These are phyloP conservation scores for Dalbergia cultrata DNA, from an alignment of 306 rosid species.

Conservation along the genomic window DNA sequence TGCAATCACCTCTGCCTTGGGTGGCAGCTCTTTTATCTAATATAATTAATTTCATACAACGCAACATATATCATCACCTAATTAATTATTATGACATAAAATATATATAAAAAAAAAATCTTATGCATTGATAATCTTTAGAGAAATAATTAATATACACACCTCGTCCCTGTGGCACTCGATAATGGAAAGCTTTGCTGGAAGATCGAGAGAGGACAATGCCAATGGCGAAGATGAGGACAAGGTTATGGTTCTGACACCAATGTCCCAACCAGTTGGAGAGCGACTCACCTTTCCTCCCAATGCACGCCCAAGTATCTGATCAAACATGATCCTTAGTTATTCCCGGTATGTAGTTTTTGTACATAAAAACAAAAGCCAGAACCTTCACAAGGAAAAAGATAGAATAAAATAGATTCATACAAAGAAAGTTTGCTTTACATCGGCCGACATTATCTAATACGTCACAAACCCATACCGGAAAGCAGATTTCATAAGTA, in stretches of 20 bases:
- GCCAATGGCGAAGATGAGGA: constrained; percentile 59
- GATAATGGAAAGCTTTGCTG: constrained; percentile 68
- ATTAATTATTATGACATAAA: neutral
- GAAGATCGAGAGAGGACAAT: constrained; percentile 66
- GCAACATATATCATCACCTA: neutral
- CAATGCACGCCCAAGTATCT: constrained; percentile 83
- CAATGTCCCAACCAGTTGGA: constrained; percentile 87
- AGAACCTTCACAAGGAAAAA: neutral
- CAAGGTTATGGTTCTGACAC: constrained; percentile 68
- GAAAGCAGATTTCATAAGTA: neutral
- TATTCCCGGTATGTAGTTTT: neutral
- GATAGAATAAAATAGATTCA: neutral
- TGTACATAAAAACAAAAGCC: neutral
- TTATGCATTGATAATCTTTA: neutral
- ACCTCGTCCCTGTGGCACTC: constrained; percentile 95
- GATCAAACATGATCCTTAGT: constrained; percentile 9
- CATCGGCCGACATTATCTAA: neutral
- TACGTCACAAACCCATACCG: constrained; percentile 4
- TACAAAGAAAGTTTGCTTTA: neutral
- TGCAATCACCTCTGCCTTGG: constrained; percentile 82
- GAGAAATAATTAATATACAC: neutral
- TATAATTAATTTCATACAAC: neutral
- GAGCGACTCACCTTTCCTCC: constrained; percentile 90
- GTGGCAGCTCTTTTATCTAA: constrained; percentile 80
- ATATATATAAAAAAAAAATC: too few relatives aligned